These are phyloP conservation scores for Pseudogymnoascus sp. DNA, from an alignment of 2,329 filamentous ascomycete species.

Conservation along the genomic window DNA sequence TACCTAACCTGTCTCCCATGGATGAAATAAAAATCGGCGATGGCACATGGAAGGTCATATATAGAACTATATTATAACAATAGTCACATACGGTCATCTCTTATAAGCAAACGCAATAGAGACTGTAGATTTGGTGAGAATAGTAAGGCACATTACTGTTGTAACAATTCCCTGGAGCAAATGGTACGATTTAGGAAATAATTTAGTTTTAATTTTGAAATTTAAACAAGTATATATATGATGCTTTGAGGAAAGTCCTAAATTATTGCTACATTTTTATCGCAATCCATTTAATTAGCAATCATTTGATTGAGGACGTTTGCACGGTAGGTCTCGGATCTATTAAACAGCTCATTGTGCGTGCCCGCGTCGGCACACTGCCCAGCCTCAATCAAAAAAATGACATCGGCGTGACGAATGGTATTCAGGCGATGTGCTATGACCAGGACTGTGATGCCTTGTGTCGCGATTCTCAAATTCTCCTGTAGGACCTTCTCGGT, in stretches of 20 bases:
- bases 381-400: slow-evolving; percentile 25
- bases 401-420: slow-evolving; percentile 24
- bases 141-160: too few species aligned
- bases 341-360: slow-evolving; percentile 22
- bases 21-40: too few species aligned
- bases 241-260: neutral
- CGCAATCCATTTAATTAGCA: neutral
- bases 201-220: neutral
- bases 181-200: too few species aligned
- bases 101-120: too few species aligned
- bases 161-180: too few species aligned
- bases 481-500: slow-evolving; percentile 45
- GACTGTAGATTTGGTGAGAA: too few species aligned
- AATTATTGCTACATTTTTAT: neutral
- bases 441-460: slow-evolving; percentile 38
- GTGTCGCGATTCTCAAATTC: neutral
- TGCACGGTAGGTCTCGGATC: slow-evolving; percentile 22
- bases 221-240: neutral
- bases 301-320: slow-evolving; percentile 8
- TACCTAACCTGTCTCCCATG: too few species aligned
- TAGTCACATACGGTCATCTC: too few species aligned
- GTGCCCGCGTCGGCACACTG: slow-evolving; percentile 24
- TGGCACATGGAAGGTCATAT: too few species aligned
- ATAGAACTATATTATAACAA: too few species aligned
- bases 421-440: slow-evolving; percentile 28